Evolutionary conservation across 208 protist genomes (phyloP), one percentile per base, ranked within the genome.

Genomic region (Crithidia sp.): DNA sequence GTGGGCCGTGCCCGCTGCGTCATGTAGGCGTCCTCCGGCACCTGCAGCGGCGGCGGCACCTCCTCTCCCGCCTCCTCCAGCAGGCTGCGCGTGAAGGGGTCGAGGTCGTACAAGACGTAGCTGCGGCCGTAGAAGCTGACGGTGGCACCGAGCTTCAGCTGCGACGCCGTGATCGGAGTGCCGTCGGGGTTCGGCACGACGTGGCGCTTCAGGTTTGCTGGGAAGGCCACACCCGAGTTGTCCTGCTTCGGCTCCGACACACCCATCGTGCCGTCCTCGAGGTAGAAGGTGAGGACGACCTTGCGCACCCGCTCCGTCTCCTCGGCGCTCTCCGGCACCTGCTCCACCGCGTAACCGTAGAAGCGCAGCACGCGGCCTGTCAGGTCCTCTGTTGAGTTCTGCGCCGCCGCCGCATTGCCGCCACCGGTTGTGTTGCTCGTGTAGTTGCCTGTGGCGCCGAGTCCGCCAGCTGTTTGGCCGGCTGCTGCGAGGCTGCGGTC

Each of bases 251-350:
- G 88, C 86, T 99, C 98, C 47, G 84, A 81, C 62, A 99, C 89
- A 67, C 95, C 95, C 81, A 99, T 97, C 55, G 98, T 98, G 82
- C 97, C 96, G 78, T 99, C 98, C 68, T 98, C 96, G 4, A 99
- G 87, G 75, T 94, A 99, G 65, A 95, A 98, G 57, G 95, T 87
- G 45, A 99, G 81, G 10, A 89, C 74, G 70, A 96, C 82, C 55
- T 92, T 92, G 37, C 97, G 92, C 47, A 99, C 77, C 19, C 98
- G 92, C 63, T 89, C 88, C 67, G 80, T 84, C 85, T 99, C 98
- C 4, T 84, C 36, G 9, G 84, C 82, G 37, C 90, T 97, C 86
- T 99, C 98, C 52, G 94, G 77, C n/a, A 99, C 97, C 0, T 78
- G 76, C 81, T 99, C 98, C 17, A 94, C 85, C 67, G 97, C 98